Evolutionary conservation across 2,329 filamentous ascomycete genomes (phyloP), one percentile per base, ranked within the genome.

Genomic region (Pyrenochaeta sp.): DNA sequence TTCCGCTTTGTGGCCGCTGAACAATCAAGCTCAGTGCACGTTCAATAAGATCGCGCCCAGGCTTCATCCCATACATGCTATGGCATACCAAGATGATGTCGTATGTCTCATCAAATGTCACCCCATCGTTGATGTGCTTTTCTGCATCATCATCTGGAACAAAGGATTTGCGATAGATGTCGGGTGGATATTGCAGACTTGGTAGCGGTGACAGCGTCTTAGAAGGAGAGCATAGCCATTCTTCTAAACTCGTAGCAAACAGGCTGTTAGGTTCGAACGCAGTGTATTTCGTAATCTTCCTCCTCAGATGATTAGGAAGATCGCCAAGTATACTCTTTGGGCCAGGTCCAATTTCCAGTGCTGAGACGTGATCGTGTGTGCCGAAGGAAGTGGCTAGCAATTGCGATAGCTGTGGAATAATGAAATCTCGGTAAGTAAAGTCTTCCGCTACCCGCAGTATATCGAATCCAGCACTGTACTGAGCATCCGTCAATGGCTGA

Each of bases 41-140:
- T 64, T 80, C 66, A 56, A 88, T 79, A 53, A 77, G 79, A 1
- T 12, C 65, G n/a, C 56, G 61, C 58, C 84, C 82, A 2, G 77
- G 76, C 0, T 75, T 76, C 81, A 88, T 83, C 54, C 83, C 84
- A 58, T 88, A 87, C 80, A 88, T 81, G 73, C 86, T 87, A 66
- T 88, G 85, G 59, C 85, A 88, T 70, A 88, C 86, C 4, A 89
- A 63, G 15, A 88, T 67, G 35, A 87, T 11, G 57, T 88, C 80
- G 61, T 80, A 88, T 53, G 74, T 67, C 29, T 9, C 23, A 27
- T 72, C 60, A n/a, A 0, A 41, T 20, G 1, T 44, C 29, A 48
- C 68, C 56, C 29, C 35, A 46, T 41, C 66, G 49, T 51, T 54
- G 18, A 49, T 63, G 51, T 45, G 58, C 33, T 39, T 58, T 11